Evolutionary conservation across 2,329 filamentous ascomycete genomes (phyloP).

Genomic region (Colletotrichum trifolii): DNA sequence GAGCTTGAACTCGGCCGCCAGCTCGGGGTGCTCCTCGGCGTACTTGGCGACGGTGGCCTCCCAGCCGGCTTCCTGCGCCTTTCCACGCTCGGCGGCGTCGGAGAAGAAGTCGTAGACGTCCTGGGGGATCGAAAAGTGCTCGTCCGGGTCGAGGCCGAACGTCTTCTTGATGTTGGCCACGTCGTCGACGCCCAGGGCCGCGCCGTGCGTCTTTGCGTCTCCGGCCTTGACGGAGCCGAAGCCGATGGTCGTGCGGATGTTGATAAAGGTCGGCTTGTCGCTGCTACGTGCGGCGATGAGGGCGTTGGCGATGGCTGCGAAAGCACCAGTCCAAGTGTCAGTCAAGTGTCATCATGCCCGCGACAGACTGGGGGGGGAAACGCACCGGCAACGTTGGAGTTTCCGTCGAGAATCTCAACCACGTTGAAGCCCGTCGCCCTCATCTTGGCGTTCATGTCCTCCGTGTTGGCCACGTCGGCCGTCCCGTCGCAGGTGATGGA

Average conservation of each 20-base stretch:
- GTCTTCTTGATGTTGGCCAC: conserved; percentile 53
- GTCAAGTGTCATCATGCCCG: not conserved
- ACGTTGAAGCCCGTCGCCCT: conserved; percentile 65
- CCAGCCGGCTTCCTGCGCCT: conserved; percentile 59
- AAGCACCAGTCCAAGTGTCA: not conserved
- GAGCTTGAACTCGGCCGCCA: conserved; percentile 58
- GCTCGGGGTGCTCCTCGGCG: conserved; percentile 55
- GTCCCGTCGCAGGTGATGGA: conserved; percentile 68
- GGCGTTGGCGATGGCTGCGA: conserved; percentile 51
- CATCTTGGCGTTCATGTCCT: conserved; percentile 69
- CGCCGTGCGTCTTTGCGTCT: conserved; percentile 67
- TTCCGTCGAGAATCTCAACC: conserved; percentile 63
- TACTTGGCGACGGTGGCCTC: conserved; percentile 54
- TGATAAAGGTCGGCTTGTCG: conserved; percentile 67
- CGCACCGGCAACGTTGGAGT: conserved; percentile 56
- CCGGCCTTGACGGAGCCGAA: conserved; percentile 59
- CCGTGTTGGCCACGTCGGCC: conserved; percentile 63
- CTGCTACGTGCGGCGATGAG: conserved; percentile 55
- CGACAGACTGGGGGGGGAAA: no score
- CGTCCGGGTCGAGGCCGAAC: conserved; percentile 47
- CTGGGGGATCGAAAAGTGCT: conserved; percentile 50
- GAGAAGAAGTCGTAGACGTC: conserved; percentile 62
- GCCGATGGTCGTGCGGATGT: conserved; percentile 66
- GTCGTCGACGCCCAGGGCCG: conserved; percentile 64
- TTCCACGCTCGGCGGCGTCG: conserved; percentile 55